Base-by-base conservation (phyloP, 2,329 filamentous ascomycete species). In the Neurospora sp. region DNA sequence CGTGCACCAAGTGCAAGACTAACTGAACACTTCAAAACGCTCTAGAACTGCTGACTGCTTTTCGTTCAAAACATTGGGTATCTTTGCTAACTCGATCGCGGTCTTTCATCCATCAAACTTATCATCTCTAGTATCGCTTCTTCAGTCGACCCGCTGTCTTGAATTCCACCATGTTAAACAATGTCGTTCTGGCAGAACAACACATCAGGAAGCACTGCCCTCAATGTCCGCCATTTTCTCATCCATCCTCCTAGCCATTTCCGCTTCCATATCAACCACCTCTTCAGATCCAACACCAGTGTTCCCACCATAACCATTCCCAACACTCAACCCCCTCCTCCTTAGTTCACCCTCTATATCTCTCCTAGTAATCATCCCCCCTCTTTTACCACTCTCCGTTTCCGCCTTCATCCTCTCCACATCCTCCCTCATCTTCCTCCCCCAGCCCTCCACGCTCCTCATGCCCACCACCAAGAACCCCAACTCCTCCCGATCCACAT, bases 401-500 rank as follows among this genome's bases (percentile, higher is more conserved):
- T 33, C 52, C 6, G 77, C 77, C 5, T 76, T 75, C 17, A 84
- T 77, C 23, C 79, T 80, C n/a, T 82, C 82, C 82, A 88, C 85
- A 67, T 84, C 85, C 67, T 84, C 83, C 75, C 80, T 85, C 76
- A 92, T 89, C 57, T 83, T 83, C 71, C 80, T 81, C 69, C 89
- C 88, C 80, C 91, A 93, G 0, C 87, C 89, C 72, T 91, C 89
- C 69, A 96, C 82, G 76, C 94, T 97, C 72, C 88, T 84, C 86
- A 97, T 87, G 0, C 86, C 93, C 11, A 97, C 92, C 3, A 97
- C 93, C 70, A 98, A 80, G 75, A 98, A 98, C 0, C 96, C 96
- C 41, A 99, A 84, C 78, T 97, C 93, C 82, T 99, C 96, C 67
- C 96, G 86, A 76, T 97, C 94, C 8, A 96, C 92, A 79, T 99